phyloP scores from a whole-genome alignment of 768 basidiomycete genomes.

The Boletus insuetus region DNA sequence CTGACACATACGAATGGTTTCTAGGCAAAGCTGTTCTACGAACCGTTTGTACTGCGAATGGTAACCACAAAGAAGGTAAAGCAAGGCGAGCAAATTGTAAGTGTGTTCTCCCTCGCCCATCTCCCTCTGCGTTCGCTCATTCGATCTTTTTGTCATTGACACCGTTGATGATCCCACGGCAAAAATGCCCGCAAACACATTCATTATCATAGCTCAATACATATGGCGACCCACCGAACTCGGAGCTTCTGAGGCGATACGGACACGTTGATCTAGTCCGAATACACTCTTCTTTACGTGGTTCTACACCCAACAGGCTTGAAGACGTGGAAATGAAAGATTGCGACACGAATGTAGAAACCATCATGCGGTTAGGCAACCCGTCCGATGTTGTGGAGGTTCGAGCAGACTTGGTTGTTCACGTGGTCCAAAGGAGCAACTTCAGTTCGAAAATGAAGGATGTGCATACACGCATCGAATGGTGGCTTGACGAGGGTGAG shows the following conservation, averaged over 20 bases:
- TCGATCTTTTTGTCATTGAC: background rate
- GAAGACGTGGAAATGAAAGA: conserved; percentile 15
- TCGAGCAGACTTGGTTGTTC: conserved; percentile 65
- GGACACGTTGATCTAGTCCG: conserved; percentile 85
- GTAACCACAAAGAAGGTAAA: conserved; percentile 70
- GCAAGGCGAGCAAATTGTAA: conserved; percentile 84
- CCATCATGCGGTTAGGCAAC: conserved; percentile 46
- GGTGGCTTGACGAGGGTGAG: conserved; percentile 88
- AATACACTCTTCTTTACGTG: conserved; percentile 37
- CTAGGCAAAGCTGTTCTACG: conserved; percentile 85
- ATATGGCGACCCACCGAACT: conserved; percentile 90
- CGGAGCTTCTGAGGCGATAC: conserved; percentile 90
- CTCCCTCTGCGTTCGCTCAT: background rate
- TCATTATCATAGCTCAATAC: conserved; percentile 75
- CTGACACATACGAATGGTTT: background rate
- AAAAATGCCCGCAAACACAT: background rate
- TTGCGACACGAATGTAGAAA: conserved; percentile 16
- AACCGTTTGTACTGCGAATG: conserved; percentile 72
- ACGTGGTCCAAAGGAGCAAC: conserved; percentile 28
- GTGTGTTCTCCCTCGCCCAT: conserved; percentile 21
- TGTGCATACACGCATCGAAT: conserved; percentile 61
- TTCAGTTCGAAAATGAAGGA: conserved; percentile 12
- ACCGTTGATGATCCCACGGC: background rate
- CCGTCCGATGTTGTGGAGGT: conserved; percentile 81
- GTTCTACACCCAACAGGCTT: background rate